Evolutionary conservation across 1,284 basidiomycete species (phyloP).

Genomic region (Boletus albobrunnescens): DNA sequence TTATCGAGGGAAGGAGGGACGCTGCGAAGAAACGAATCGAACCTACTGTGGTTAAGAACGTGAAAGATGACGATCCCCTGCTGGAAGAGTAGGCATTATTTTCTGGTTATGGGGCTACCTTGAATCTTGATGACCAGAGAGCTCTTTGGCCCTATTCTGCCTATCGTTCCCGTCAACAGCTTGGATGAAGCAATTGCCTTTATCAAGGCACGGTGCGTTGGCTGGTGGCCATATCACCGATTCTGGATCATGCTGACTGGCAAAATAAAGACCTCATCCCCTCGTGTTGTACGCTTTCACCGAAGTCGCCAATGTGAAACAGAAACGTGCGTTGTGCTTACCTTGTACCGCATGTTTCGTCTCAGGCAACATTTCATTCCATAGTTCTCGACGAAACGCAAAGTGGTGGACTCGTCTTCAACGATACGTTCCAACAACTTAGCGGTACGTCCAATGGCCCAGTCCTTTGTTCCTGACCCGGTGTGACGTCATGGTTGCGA

Average conservation of each 20-base stretch:
- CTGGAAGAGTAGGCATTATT: conserved; percentile 26
- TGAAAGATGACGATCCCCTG: conserved; percentile 21
- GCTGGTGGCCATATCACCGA: too few species aligned
- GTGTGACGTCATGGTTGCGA: conserved; percentile 10
- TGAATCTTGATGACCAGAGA: conserved; percentile 39
- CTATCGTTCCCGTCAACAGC: conserved; percentile 57
- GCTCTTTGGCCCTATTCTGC: conserved; percentile 66
- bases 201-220: conserved; percentile 43
- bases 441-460: conserved; percentile 15
- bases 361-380: conserved; percentile 2
- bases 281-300: conserved; percentile 32
- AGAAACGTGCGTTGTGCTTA: conserved; percentile 16
- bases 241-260: conserved; percentile 3
- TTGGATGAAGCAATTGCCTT: conserved; percentile 36
- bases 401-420: conserved; percentile 51
- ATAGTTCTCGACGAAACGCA: conserved; percentile 46
- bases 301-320: conserved; percentile 25
- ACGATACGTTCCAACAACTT: conserved; percentile 51
- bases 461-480: not conserved
- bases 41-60: conserved; percentile 21
- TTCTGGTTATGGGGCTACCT: not conserved
- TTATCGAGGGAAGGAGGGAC: conserved; percentile 43
- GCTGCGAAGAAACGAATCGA: conserved; percentile 32
- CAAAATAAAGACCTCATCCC: conserved; percentile 22
- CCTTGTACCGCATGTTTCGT: not conserved